Conservation (phyloP, 2,329 filamentous ascomycete species). For the Neocatenulostroma microsporum region DNA sequence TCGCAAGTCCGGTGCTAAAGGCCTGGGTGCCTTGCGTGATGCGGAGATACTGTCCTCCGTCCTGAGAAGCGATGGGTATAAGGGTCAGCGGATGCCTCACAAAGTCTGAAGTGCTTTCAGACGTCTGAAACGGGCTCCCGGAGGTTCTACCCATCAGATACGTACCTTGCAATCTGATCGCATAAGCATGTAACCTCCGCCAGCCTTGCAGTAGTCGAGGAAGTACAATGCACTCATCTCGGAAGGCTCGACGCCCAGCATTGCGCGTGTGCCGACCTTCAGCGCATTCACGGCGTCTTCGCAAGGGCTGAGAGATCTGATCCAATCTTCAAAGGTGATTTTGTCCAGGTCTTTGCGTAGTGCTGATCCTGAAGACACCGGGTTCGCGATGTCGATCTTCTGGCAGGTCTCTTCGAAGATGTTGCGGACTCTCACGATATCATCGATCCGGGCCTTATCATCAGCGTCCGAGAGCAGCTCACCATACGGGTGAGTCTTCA, state of each 20-base stretch:
- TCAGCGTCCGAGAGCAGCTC: constrained; percentile 18
- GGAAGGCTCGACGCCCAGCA: constrained; percentile 44
- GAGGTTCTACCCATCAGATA: too few relatives aligned
- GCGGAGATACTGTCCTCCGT: constrained; percentile 48
- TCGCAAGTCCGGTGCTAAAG: constrained; percentile 34
- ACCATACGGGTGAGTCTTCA: constrained; percentile 29
- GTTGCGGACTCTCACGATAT: constrained; percentile 30
- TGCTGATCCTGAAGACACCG: constrained; percentile 21
- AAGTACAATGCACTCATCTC: constrained; percentile 49
- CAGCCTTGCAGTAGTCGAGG: constrained; percentile 48
- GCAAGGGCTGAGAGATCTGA: constrained; percentile 24
- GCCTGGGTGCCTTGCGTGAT: constrained; percentile 42
- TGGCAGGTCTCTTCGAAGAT: constrained; percentile 35
- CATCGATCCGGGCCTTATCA: constrained; percentile 14
- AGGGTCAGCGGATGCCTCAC: too few relatives aligned
- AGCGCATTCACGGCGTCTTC: constrained; percentile 32
- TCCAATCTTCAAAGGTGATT: constrained; percentile 35
- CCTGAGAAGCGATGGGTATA: too few relatives aligned
- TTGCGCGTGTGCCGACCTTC: constrained; percentile 42
- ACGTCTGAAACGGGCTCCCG: too few relatives aligned
- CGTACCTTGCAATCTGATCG: constrained; percentile 46
- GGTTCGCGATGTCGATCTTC: constrained; percentile 17
- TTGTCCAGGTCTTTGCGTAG: constrained; percentile 27
- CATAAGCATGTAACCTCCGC: constrained; percentile 47
- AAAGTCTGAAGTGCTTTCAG: too few relatives aligned